These are phyloP conservation scores for Globisporangium camurandrum DNA, from an alignment of 352 stramenopile species.

Conservation along the genomic window DNA sequence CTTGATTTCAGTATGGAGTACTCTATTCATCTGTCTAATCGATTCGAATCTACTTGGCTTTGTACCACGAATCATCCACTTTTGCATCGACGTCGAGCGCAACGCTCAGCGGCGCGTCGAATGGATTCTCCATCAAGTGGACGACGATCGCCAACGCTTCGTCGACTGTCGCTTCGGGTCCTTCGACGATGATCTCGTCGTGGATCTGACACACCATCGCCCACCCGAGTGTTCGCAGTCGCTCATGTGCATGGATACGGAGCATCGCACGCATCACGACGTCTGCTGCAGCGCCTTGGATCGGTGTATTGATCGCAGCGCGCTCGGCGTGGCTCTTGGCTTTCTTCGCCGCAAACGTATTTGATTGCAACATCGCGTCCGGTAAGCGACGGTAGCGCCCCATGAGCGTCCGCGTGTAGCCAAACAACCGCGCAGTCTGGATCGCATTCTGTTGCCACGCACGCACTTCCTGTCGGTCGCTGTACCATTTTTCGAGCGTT, in stretches of 20 bases:
- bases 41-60: constrained; percentile 97
- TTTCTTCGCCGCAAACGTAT: constrained; percentile 55
- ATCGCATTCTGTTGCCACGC: constrained; percentile 95
- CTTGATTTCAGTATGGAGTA: no score
- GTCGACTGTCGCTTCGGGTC: constrained; percentile 93
- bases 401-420: constrained; percentile 95
- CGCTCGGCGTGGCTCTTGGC: constrained; percentile 86
- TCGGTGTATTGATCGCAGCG: constrained; percentile 99
- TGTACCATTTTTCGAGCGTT: constrained; percentile 96
- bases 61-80: constrained; percentile 98
- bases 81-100: constrained; percentile 92
- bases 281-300: constrained; percentile 96
- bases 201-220: constrained; percentile 99
- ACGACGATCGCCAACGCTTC: constrained; percentile 86
- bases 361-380: constrained; percentile 80
- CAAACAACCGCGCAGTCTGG: constrained; percentile 66
- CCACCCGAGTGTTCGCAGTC: constrained; percentile 93
- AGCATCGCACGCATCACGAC: constrained; percentile 99
- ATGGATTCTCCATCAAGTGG: constrained; percentile 97
- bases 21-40: no score
- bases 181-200: constrained; percentile 99
- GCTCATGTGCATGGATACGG: constrained; percentile 91
- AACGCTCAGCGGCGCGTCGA: constrained; percentile 85
- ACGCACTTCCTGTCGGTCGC: constrained; percentile 83
- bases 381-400: constrained; percentile 95